Base-by-base conservation (phyloP, 768 basidiomycete genomes). In the Xerocomellus intermedius region DNA sequence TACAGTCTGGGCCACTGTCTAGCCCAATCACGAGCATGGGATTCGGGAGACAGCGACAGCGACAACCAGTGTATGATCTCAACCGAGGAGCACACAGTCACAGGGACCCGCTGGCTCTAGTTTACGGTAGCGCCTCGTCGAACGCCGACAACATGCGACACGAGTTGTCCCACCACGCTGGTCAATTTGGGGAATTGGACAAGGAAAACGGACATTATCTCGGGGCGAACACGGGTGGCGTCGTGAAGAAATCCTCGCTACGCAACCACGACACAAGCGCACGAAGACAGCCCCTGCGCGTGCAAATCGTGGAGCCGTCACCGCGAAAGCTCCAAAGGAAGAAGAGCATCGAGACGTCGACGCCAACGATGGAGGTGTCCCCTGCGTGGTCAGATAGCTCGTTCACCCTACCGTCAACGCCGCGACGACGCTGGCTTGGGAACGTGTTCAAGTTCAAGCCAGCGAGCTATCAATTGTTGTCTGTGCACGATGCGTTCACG, bases 371-470 rank as follows among this genome's bases (percentile, higher is more conserved):
- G 47, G 43, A 58, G 19, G 62, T 66, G 19, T 79, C 76, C 21
- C 67, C 78, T 5, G 74, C 75, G 21, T 75, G 80, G 56, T 81
- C 80, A 12, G 79, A 79, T 37, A 74, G 76, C 7, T 73, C 79
- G 41, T 74, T 76, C 19, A 72, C 75, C 2, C 73, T 75, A n/a
- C 73, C 78, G 4, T 71, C 77, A 42, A 71, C 80, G 28, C 75
- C 77, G 52, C 72, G 73, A 72, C 82, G 83, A 57, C 82, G 79
- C 48, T 98, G 95, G 96, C 82, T 99, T 57, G 84, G 85, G 42
- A 89, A 86, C 63, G 80, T 97, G 39, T 95, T 98, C 81, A 89
- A 83, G 67, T 86, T 92, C 75, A 91, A 87, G 64, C 84, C 90
- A 0, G 74, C 82, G 30, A 77, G 73, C 30, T 83, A 82, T 62